phyloP scores from a whole-genome alignment of 805 yeast genomes.

The Suhomyces canberraensis region DNA sequence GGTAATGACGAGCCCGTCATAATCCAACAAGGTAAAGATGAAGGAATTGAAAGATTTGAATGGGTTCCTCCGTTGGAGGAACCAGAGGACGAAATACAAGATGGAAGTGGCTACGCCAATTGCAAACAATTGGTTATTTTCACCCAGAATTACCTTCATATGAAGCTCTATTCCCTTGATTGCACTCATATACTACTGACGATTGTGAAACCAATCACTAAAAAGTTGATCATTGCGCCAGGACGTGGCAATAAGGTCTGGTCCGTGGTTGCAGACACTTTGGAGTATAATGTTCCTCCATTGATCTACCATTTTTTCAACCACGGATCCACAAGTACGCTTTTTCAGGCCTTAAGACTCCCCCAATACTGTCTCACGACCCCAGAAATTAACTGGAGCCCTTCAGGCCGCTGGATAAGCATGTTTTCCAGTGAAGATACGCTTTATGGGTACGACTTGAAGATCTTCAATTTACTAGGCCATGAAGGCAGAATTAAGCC shows the following conservation, averaged over 20 bases:
- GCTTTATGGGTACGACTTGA: constrained; percentile 27
- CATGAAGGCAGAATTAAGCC: not conserved
- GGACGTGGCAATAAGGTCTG: constrained; percentile 20
- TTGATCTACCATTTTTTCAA: constrained; percentile 28
- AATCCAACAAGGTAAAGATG: constrained; percentile 25
- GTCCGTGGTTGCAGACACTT: constrained; percentile 28
- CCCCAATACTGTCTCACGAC: constrained; percentile 9
- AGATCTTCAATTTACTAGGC: constrained; percentile 27
- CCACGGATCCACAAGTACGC: constrained; percentile 28
- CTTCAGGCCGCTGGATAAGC: constrained; percentile 33
- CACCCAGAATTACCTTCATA: constrained; percentile 23
- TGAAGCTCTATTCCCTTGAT: constrained; percentile 36
- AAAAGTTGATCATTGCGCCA: constrained; percentile 17
- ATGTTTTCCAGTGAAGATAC: constrained; percentile 20
- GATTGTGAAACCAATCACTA: constrained; percentile 30
- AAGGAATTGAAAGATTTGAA: constrained; percentile 28
- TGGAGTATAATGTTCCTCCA: constrained; percentile 17
- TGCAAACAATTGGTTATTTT: constrained; percentile 32
- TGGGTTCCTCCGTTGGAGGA: constrained; percentile 31
- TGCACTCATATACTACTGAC: constrained; percentile 30
- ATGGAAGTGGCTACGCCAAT: constrained; percentile 30
- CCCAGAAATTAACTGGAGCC: constrained; percentile 28
- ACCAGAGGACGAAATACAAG: constrained; percentile 1
- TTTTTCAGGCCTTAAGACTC: constrained; percentile 21
- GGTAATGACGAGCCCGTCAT: constrained; percentile 24